phyloP scores from a whole-genome alignment of 164 flowering plant genomes.

The Vitis riparia region DNA sequence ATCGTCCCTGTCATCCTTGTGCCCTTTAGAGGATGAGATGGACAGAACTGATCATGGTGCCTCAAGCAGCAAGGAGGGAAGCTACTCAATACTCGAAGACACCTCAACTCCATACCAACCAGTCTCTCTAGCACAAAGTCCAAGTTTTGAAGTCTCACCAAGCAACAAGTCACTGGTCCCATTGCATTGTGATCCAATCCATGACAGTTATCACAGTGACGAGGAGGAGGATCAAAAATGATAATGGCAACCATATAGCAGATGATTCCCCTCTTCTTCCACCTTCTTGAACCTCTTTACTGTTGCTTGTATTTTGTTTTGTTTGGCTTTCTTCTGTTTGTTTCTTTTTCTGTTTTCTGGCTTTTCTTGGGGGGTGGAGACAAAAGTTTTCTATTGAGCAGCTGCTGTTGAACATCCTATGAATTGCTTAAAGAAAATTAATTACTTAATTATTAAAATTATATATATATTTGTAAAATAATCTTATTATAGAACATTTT shows the following conservation, averaged over 20 bases:
- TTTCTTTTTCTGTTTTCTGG: background rate
- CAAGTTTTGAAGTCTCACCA: slow-evolving; percentile 8
- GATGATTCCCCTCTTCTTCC: background rate
- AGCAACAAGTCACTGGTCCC: slow-evolving; percentile 6
- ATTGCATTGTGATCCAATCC: too few species aligned
- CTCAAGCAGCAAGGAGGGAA: slow-evolving; percentile 6
- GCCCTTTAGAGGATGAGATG: slow-evolving; percentile 21
- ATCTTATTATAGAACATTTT: too few species aligned
- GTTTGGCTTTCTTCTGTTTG: background rate
- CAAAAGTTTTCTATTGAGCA: too few species aligned
- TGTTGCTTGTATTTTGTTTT: background rate
- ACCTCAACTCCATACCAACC: slow-evolving; percentile 4
- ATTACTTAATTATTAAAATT: too few species aligned
- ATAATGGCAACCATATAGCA: background rate
- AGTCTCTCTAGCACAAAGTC: background rate
- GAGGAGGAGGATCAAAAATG: too few species aligned
- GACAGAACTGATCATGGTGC: slow-evolving; percentile 1
- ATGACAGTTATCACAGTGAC: too few species aligned
- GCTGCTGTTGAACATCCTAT: too few species aligned
- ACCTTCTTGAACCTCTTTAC: background rate
- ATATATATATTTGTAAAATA: too few species aligned
- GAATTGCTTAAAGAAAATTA: too few species aligned
- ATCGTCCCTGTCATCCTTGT: slow-evolving; percentile 31
- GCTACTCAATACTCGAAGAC: slow-evolving; percentile 2
- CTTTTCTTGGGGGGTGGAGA: too few species aligned